Evolutionary conservation across 345 rosid species (phyloP), one percentile per base, ranked within the genome.

Genomic region (Brassica napus): DNA sequence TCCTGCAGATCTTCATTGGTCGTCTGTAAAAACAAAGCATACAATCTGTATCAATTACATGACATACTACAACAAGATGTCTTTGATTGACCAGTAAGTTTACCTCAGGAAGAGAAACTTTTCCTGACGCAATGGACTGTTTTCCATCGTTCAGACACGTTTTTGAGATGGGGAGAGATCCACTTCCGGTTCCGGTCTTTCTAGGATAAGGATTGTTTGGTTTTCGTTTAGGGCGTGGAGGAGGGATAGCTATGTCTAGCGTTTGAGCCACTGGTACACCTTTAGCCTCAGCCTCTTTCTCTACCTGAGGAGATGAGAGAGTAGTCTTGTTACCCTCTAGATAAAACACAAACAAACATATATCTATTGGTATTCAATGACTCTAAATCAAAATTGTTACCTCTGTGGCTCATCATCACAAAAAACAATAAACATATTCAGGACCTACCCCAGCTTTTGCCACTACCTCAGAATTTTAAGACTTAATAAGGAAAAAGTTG

Each of bases 181-280:
- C 54, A 9, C 65, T 64, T 72, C 87, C 86, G 0, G 68, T 64
- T 72, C 87, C 86, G 0, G 75, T 91, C 87, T 92, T 94, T 76
- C 97, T 81, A 81, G 98, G 98, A 85, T 92, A 94, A 69, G 98
- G 98, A 88, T 89, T 92, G 83, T 84, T 86, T 47, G 98, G 97
- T 86, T 94, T 94, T 61, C 92, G 87, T 80, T 94, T 94, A 49
- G 97, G 98, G 52, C 98, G 92, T 31, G 98, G 97, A 85, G 98
- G 97, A 42, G 98, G 98, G 79, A 94, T 94, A 73, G 88, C 88
- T 80, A 94, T 89, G 77, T 94, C 92, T 63, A 91, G 81, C 54
- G 92, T 83, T 83, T 92, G 92, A 72, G 91, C 87, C 75, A 87
- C 64, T 18, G 94, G 87, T 81, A 91, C 80, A 32, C 97, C 97